Conservation (phyloP, 768 basidiomycete species). For the Kwoniella shandongensis region DNA sequence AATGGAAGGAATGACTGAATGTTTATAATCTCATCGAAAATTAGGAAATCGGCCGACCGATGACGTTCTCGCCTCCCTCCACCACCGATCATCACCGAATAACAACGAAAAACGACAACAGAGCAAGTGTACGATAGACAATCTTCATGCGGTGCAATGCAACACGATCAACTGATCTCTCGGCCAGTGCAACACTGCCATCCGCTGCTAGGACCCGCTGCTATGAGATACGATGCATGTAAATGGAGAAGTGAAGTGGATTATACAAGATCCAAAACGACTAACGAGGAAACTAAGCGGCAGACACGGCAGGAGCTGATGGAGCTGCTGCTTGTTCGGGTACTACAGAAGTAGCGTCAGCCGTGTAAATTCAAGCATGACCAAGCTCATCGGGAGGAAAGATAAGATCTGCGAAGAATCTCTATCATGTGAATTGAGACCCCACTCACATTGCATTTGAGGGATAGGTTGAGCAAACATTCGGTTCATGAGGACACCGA, state of each 20-base stretch:
- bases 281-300: not conserved
- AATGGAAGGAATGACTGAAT: not conserved
- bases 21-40: not conserved
- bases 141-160: no score
- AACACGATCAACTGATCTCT: no score
- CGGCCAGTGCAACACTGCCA: no score
- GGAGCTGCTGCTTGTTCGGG: slow-evolving; percentile 30
- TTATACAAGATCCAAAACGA: slow-evolving; percentile 2
- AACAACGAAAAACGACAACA: no score
- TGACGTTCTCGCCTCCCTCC: not conserved
- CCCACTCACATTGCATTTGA: slow-evolving; percentile 46
- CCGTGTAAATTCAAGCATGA: no score
- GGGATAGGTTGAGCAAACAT: slow-evolving; percentile 63
- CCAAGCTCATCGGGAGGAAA: no score
- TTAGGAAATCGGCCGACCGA: not conserved
- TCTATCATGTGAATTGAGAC: not conserved
- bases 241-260: no score
- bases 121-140: no score
- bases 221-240: no score
- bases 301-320: slow-evolving; percentile 6
- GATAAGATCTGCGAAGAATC: no score
- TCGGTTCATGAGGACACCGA: slow-evolving; percentile 85
- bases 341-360: slow-evolving; percentile 11
- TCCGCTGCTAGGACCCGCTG: no score
- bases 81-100: no score